Evolutionary conservation across 2,329 filamentous ascomycete species (phyloP), one percentile per base, ranked within the genome.

Genomic region (Neonectria faginata): DNA sequence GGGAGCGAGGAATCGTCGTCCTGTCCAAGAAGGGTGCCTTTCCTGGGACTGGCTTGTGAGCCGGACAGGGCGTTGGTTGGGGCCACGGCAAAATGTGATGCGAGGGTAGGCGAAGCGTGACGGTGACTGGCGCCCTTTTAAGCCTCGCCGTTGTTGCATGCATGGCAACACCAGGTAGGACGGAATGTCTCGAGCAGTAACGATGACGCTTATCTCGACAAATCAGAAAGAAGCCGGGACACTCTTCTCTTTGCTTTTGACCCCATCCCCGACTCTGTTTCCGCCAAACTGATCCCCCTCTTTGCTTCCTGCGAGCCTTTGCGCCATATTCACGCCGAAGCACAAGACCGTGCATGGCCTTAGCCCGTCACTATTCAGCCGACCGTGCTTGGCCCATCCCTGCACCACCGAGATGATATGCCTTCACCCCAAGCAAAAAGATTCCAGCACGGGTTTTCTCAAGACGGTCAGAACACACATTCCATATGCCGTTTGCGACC

Each of bases 1-100:
- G 95, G 59, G 94, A 97, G 71, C 89, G 92, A 71, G 92, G 91
- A 36, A 94, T 94, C 70, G 92, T 99, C 29, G 96, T 99, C 20
- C 82, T 99, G 62, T 97, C 93, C 79, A 98, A 97, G 79, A 92
- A 88, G 63, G 93, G 92, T 44, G 95, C 96, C 2, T 99, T 99
- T 75, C 96, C 97, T 0, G 94, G 94, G 25, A 98, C 97, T 25
- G 92, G 92, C 18, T 80, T 91, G 52, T 91, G 68, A 75, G 48
- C 44, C 14, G 41, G 45, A 27, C 39, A 51, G 33, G 54, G 25
- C 11, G 41, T 45, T 53, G 41, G 59, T 69, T 67, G 56, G 33
- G 41, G 50, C 45, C 45, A 53, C 61, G 41, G 52, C 61, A 64
- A 45, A 47, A 14, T 12, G 39, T 51, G 50, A 67, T 31, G 62